phyloP scores from a whole-genome alignment of 1,284 basidiomycete species.

The Apiotrichum mycotoxinovorans region DNA sequence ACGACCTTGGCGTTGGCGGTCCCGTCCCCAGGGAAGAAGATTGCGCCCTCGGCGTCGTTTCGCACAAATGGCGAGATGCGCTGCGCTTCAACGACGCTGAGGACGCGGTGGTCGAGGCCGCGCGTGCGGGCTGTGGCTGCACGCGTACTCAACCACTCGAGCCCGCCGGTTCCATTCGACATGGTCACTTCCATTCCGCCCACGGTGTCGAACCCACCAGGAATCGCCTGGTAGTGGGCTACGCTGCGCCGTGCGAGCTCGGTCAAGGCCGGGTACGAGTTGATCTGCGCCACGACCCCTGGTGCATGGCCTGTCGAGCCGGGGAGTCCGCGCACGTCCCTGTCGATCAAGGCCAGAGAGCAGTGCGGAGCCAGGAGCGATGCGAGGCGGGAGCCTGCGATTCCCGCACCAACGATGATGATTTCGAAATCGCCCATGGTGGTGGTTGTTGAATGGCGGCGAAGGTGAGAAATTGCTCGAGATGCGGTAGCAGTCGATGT shows the following conservation, averaged over 20 bases:
- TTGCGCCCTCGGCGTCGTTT: conserved; percentile 1
- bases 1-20: conserved; percentile 22
- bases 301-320: conserved; percentile 34
- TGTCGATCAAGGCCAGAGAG: conserved; percentile 52
- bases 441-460: not conserved
- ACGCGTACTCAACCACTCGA: conserved; percentile 1
- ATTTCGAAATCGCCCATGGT: conserved; percentile 19
- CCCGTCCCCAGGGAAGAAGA: conserved; percentile 23
- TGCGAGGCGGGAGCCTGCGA: conserved; percentile 44
- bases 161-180: not conserved
- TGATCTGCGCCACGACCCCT: conserved; percentile 30
- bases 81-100: conserved; percentile 10
- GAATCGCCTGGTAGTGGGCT: conserved; percentile 14
- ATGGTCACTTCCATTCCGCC: conserved; percentile 24
- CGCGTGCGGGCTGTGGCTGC: conserved; percentile 4
- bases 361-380: conserved; percentile 51
- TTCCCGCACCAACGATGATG: conserved; percentile 29
- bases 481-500: no score
- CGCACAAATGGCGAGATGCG: conserved; percentile 18
- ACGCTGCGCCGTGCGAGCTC: conserved; percentile 26
- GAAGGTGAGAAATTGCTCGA: no score
- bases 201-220: conserved; percentile 21
- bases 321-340: conserved; percentile 17
- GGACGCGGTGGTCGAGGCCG: conserved; percentile 13
- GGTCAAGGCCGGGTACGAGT: conserved; percentile 21